Percentiles rank a stretch among this genome's conserved stretches.
Conservation (phyloP, 2,329 filamentous ascomycete genomes). For the Alternaria angustiovoidea region DNA sequence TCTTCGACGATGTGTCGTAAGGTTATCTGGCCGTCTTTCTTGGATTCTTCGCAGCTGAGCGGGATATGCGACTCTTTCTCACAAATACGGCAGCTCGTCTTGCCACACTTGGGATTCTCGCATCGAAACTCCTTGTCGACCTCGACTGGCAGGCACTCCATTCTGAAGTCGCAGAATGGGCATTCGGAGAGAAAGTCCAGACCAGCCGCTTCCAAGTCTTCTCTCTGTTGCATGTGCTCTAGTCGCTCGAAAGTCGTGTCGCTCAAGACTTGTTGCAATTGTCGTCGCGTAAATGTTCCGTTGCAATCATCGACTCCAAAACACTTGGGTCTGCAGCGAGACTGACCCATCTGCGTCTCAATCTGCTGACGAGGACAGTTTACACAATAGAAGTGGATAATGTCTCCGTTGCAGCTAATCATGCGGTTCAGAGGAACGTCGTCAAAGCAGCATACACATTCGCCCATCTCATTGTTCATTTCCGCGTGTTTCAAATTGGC, state of each 20-base stretch:
- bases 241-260: slow-evolving; percentile 67
- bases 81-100: slow-evolving; percentile 65
- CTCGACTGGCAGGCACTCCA: slow-evolving; percentile 72
- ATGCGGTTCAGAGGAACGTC: slow-evolving; percentile 72
- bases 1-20: slow-evolving; percentile 77
- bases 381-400: slow-evolving; percentile 73
- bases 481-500: slow-evolving; percentile 44
- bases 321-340: slow-evolving; percentile 73
- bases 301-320: slow-evolving; percentile 69
- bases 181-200: slow-evolving; percentile 78
- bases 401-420: slow-evolving; percentile 69
- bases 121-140: slow-evolving; percentile 78
- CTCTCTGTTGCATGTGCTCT: slow-evolving; percentile 74
- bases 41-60: slow-evolving; percentile 71
- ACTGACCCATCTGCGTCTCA: slow-evolving; percentile 72
- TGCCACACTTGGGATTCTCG: slow-evolving; percentile 69
- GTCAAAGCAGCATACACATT: slow-evolving; percentile 77
- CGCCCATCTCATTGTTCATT: slow-evolving; percentile 60
- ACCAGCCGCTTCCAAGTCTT: slow-evolving; percentile 71
- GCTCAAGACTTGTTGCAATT: slow-evolving; percentile 67
- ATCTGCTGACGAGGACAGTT: slow-evolving; percentile 71
- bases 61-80: slow-evolving; percentile 74
- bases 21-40: slow-evolving; percentile 66
- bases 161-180: slow-evolving; percentile 83
- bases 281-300: slow-evolving; percentile 64